A percentile compares a stretch with the other conserved stretches of the same genome.
Conservation (phyloP, 148 eudicot species). For the Polygonum aviculare region DNA sequence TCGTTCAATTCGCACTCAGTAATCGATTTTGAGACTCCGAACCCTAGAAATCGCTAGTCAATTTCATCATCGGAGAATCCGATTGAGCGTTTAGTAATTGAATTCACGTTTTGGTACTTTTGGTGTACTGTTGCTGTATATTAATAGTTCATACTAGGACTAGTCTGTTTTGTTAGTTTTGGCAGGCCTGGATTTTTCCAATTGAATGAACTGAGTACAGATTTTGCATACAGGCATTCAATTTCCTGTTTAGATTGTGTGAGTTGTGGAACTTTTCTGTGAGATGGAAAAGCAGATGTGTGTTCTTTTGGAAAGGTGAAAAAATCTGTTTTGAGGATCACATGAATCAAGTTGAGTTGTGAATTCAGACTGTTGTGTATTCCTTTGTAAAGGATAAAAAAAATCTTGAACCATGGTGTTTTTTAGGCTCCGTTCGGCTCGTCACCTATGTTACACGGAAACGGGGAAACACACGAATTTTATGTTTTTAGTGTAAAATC, state of each 20-base stretch:
- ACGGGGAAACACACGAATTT: too few relatives aligned
- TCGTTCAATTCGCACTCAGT: neutral
- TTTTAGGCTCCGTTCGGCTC: too few relatives aligned
- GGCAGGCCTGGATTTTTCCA: neutral
- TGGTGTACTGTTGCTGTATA: neutral
- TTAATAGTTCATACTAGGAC: neutral
- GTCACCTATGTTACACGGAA: too few relatives aligned
- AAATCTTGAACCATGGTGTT: too few relatives aligned
- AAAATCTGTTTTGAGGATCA: too few relatives aligned
- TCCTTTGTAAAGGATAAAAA: too few relatives aligned
- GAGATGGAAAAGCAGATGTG: neutral
- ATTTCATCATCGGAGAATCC: neutral
- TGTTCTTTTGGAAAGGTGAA: too few relatives aligned
- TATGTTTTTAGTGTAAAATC: too few relatives aligned
- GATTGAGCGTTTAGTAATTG: too few relatives aligned
- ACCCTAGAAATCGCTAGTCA: neutral
- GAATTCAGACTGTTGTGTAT: too few relatives aligned
- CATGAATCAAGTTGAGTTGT: too few relatives aligned
- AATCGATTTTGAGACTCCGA: neutral
- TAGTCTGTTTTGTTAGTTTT: neutral
- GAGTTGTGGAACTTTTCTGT: neutral
- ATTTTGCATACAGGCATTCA: neutral
- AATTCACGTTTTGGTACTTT: too few relatives aligned
- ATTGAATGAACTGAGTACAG: neutral
- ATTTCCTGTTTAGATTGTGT: neutral